phyloP scores from a whole-genome alignment of 129 eudicot species.

The Calendula officinalis region DNA sequence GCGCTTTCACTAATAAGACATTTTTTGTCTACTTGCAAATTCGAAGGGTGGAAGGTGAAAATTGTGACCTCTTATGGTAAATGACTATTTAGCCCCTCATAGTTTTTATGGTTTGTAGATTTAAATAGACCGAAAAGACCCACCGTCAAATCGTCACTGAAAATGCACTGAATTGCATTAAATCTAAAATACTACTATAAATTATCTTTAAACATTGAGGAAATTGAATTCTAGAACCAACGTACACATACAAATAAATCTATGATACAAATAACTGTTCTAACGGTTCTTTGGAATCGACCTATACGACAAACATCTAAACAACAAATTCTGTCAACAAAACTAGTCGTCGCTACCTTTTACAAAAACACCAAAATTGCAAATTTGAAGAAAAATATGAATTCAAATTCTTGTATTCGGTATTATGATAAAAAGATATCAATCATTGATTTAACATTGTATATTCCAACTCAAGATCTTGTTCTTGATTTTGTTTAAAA shows the following conservation, averaged over 20 bases:
- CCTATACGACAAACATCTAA: slow-evolving; percentile 27
- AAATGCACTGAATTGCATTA: too few species aligned
- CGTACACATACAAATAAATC: slow-evolving; percentile 1
- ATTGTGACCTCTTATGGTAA: not conserved
- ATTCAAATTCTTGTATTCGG: not conserved
- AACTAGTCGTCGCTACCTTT: slow-evolving; percentile 19
- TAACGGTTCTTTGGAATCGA: slow-evolving; percentile 15
- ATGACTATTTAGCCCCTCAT: not conserved
- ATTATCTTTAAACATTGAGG: not conserved
- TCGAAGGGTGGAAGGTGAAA: slow-evolving; percentile 5
- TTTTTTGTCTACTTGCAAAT: slow-evolving; percentile 4
- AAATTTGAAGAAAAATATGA: slow-evolving; percentile 1
- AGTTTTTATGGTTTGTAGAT: too few species aligned
- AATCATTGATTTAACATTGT: slow-evolving; percentile 53
- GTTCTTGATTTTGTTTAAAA: slow-evolving; percentile 40
- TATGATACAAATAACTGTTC: not conserved
- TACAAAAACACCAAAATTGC: slow-evolving; percentile 6
- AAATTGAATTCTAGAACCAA: slow-evolving; percentile 1
- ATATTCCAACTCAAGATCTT: slow-evolving; percentile 47
- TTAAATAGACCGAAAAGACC: too few species aligned
- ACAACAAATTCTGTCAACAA: slow-evolving; percentile 21
- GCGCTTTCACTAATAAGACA: too few species aligned
- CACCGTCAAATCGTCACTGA: too few species aligned
- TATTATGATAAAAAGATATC: slow-evolving; percentile 15
- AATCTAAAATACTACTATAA: not conserved